phyloP scores from a whole-genome alignment of 495 filamentous ascomycete species.

The Annulohypoxylon bovei region DNA sequence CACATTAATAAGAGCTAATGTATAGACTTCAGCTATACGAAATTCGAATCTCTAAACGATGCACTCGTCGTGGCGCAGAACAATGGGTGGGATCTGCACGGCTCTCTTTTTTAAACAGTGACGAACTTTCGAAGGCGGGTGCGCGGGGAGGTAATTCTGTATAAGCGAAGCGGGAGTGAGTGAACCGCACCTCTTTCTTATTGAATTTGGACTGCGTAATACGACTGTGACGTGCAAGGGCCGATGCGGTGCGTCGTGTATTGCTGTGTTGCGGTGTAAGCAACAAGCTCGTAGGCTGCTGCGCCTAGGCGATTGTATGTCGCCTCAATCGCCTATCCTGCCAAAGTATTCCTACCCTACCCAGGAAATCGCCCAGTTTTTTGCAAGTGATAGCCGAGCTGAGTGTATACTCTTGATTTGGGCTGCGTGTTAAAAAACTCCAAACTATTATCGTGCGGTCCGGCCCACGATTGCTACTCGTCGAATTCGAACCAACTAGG shows the following conservation, averaged over 20 bases:
- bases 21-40: conserved; percentile 12
- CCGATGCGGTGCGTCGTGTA: conserved; percentile 24
- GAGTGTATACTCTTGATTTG: conserved; percentile 14
- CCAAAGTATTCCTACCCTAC: conserved; percentile 28
- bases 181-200: conserved; percentile 44
- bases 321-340: conserved; percentile 15
- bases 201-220: conserved; percentile 46
- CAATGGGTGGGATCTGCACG: conserved; percentile 39
- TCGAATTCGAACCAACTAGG: conserved; percentile 36
- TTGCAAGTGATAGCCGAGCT: conserved; percentile 15
- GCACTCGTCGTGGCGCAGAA: conserved; percentile 38
- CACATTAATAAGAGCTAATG: conserved; percentile 21
- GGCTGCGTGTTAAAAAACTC: conserved; percentile 22
- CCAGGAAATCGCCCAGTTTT: conserved; percentile 13
- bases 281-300: conserved; percentile 34
- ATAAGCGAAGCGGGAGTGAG: conserved; percentile 44
- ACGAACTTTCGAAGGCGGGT: conserved; percentile 38
- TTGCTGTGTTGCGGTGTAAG: conserved; percentile 45
- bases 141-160: conserved; percentile 47
- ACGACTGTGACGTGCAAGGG: conserved; percentile 48
- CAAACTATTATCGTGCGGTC: conserved; percentile 40
- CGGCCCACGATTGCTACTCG: conserved; percentile 45
- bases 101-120: conserved; percentile 11
- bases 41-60: conserved; percentile 22
- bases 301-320: conserved; percentile 34